Percentiles rank a stretch among this genome's conserved stretches.
Evolutionary conservation across 805 yeast species (phyloP).

Genomic region (Suhomyces sp.): DNA sequence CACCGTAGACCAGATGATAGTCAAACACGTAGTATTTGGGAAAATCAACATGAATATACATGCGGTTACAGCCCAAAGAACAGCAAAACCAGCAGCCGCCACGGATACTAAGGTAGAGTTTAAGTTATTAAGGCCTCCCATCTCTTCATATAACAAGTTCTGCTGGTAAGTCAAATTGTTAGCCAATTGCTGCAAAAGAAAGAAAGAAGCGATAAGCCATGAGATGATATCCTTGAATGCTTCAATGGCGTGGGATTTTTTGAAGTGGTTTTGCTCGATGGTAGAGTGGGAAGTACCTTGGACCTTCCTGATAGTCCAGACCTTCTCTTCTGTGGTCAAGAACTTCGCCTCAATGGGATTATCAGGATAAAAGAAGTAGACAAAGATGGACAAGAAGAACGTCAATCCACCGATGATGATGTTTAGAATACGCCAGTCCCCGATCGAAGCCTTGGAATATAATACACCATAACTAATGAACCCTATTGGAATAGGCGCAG

Average conservation of each 20-base stretch:
- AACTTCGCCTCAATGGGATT: constrained; percentile 55
- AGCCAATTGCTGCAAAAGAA: constrained; percentile 48
- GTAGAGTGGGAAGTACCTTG: constrained; percentile 32
- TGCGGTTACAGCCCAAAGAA: constrained; percentile 40
- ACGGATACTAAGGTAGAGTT: constrained; percentile 53
- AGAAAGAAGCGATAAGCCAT: constrained; percentile 27
- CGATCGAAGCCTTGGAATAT: constrained; percentile 20
- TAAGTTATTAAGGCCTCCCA: constrained; percentile 42
- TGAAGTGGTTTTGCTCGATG: constrained; percentile 45
- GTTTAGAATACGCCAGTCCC: constrained; percentile 54
- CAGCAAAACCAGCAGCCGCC: constrained; percentile 52
- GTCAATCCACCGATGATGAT: constrained; percentile 59
- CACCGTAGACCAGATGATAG: constrained; percentile 32
- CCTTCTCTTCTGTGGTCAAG: constrained; percentile 48
- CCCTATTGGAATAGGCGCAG: constrained; percentile 52
- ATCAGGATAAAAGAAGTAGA: constrained; percentile 48
- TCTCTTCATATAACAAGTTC: constrained; percentile 44
- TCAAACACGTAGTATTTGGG: constrained; percentile 39
- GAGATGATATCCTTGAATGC: constrained; percentile 43
- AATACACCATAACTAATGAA: constrained; percentile 45
- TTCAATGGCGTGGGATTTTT: constrained; percentile 50
- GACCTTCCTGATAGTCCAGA: constrained; percentile 44
- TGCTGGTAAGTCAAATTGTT: constrained; percentile 56
- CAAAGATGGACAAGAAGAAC: constrained; percentile 20
- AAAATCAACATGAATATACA: constrained; percentile 25